phyloP scores from a whole-genome alignment of 208 protist species.

The Blastocrithidia nonstop region DNA sequence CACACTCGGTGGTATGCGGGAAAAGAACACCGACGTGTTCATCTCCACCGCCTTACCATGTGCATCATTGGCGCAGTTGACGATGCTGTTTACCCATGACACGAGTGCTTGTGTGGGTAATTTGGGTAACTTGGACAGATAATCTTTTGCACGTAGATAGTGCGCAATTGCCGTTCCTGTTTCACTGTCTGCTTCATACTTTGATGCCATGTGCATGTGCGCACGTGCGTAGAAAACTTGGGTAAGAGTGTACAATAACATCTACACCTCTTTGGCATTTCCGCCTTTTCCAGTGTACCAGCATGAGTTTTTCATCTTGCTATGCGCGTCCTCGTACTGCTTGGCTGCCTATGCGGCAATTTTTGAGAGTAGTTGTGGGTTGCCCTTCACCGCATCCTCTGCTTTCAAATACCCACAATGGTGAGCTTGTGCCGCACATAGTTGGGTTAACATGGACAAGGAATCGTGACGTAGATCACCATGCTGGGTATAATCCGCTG shows the following conservation, averaged over 20 bases:
- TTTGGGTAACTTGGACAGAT: slow-evolving; percentile 32
- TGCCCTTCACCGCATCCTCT: slow-evolving; percentile 45
- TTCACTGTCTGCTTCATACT: slow-evolving; percentile 18
- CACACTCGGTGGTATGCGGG: slow-evolving; percentile 55
- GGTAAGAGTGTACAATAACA: slow-evolving; percentile 16
- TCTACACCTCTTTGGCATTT: slow-evolving; percentile 31
- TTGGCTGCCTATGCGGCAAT: slow-evolving; percentile 55
- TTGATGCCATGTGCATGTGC: slow-evolving; percentile 43
- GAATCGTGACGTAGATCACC: slow-evolving; percentile 48
- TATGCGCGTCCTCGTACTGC: slow-evolving; percentile 44
- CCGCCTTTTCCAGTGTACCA: slow-evolving; percentile 17
- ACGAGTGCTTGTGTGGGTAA: slow-evolving; percentile 22
- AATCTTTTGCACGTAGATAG: slow-evolving; percentile 40
- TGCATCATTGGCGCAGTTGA: slow-evolving; percentile 32
- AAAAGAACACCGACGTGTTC: slow-evolving; percentile 70
- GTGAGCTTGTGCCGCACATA: slow-evolving; percentile 54
- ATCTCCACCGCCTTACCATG: slow-evolving; percentile 41
- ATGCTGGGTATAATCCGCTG: slow-evolving; percentile 35
- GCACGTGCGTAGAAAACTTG: slow-evolving; percentile 49
- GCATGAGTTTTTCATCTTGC: slow-evolving; percentile 20
- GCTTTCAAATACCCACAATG: slow-evolving; percentile 74
- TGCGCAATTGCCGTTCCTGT: slow-evolving; percentile 54
- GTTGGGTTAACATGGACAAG: slow-evolving; percentile 22
- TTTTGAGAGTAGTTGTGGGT: slow-evolving; percentile 55
- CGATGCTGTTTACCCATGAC: slow-evolving; percentile 49